phyloP scores from a whole-genome alignment of 2,329 filamentous ascomycete genomes.

The Epichloe glyceriae region DNA sequence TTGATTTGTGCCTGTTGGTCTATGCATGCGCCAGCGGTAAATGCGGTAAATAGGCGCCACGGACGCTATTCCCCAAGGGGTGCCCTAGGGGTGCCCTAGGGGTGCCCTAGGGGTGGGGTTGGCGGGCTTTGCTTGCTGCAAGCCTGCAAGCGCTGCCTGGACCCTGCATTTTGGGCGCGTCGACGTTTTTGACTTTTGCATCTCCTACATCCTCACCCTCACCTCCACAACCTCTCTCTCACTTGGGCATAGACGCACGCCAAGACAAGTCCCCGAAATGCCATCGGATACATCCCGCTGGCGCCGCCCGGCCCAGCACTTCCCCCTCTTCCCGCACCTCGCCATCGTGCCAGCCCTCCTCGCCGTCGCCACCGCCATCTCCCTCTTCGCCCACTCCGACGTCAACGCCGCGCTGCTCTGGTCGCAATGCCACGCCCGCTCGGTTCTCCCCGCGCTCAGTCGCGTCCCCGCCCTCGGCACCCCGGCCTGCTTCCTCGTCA shows the following conservation, averaged over 20 bases:
- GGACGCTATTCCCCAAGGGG: no score
- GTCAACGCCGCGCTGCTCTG: constrained; percentile 39
- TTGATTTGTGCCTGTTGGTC: no score
- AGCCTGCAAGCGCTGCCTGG: no score
- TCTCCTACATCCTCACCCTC: no score
- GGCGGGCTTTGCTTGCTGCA: no score
- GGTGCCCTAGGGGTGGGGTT: no score
- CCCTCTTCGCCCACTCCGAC: constrained; percentile 33
- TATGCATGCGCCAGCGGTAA: no score
- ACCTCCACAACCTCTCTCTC: no score
- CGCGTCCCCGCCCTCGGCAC: constrained; percentile 32
- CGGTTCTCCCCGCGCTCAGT: constrained; percentile 30
- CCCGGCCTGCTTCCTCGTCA: constrained; percentile 35
- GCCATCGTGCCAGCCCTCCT: constrained; percentile 36
- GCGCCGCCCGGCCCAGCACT: constrained; percentile 35
- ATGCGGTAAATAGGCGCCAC: no score
- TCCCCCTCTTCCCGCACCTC: constrained; percentile 39
- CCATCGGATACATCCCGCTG: constrained; percentile 8
- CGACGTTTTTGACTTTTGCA: no score
- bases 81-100: no score
- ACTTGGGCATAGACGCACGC: neutral
- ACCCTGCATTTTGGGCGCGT: no score
- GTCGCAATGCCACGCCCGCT: constrained; percentile 38
- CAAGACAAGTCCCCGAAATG: neutral
- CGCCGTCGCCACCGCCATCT: constrained; percentile 26